These are phyloP conservation scores for Candida tibetensis DNA, from an alignment of 805 yeast species.

Conservation along the genomic window DNA sequence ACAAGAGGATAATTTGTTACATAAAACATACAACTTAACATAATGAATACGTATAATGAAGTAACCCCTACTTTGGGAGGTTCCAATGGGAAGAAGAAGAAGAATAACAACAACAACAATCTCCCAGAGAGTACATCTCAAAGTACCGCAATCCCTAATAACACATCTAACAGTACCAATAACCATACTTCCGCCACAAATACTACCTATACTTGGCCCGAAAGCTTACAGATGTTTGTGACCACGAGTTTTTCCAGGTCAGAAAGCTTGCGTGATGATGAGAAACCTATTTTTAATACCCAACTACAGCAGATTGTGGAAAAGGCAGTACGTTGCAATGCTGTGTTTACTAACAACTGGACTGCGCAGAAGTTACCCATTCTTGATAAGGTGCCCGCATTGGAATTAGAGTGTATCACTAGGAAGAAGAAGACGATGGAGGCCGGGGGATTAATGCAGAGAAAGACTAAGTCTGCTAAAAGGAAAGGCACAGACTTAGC, in stretches of 20 bases:
- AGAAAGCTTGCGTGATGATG: conserved; percentile 29
- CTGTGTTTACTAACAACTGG: conserved; percentile 56
- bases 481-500: neutral
- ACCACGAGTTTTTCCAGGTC: conserved; percentile 44
- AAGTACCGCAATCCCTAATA: too few species aligned
- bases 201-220: conserved; percentile 46
- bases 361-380: conserved; percentile 47
- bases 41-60: conserved; percentile 20
- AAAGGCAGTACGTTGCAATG: conserved; percentile 43
- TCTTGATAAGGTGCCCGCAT: conserved; percentile 19
- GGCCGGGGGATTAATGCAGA: conserved; percentile 3
- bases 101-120: neutral
- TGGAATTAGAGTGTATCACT: conserved; percentile 12
- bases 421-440: conserved; percentile 1
- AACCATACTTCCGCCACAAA: neutral
- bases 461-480: neutral
- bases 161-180: neutral
- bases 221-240: conserved; percentile 50
- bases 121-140: conserved; percentile 1
- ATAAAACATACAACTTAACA: too few species aligned
- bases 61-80: conserved; percentile 16
- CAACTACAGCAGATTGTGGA: conserved; percentile 52
- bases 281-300: conserved; percentile 40
- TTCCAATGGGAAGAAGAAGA: conserved; percentile 1
- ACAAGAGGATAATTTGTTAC: too few species aligned